These are phyloP conservation scores for Sarocladium brachiariae DNA, from an alignment of 2,329 filamentous ascomycete genomes.

Conservation along the genomic window DNA sequence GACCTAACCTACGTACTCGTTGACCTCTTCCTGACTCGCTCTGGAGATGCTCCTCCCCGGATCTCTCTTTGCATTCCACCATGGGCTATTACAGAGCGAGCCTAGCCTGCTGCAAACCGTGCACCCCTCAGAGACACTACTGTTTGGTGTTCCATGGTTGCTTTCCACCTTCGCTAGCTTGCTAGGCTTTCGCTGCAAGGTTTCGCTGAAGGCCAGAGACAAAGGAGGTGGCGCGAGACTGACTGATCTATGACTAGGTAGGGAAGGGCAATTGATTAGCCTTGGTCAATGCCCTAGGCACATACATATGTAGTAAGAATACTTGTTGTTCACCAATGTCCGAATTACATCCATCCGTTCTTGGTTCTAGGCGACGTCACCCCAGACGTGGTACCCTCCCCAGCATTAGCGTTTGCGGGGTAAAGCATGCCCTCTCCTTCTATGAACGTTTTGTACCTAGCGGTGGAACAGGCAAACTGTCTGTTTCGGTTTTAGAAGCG, in stretches of 20 bases:
- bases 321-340: no score
- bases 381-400: background rate
- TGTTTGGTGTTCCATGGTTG: background rate
- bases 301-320: no score
- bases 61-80: conserved; percentile 1
- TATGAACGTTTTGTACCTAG: no score
- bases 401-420: conserved; percentile 8
- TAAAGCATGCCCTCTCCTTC: no score
- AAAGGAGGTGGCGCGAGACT: no score
- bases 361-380: conserved; percentile 4
- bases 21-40: background rate
- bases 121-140: background rate
- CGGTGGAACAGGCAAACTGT: background rate
- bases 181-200: background rate
- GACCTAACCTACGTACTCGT: no score
- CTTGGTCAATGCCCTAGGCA: background rate
- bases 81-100: background rate
- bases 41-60: background rate
- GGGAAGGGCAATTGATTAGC: background rate
- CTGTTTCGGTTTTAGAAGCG: background rate
- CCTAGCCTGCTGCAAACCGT: conserved; percentile 1
- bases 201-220: background rate
- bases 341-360: background rate
- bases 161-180: background rate
- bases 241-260: no score